Base-by-base conservation (phyloP, 441 rosid species). In the Corymbia citriodora region DNA sequence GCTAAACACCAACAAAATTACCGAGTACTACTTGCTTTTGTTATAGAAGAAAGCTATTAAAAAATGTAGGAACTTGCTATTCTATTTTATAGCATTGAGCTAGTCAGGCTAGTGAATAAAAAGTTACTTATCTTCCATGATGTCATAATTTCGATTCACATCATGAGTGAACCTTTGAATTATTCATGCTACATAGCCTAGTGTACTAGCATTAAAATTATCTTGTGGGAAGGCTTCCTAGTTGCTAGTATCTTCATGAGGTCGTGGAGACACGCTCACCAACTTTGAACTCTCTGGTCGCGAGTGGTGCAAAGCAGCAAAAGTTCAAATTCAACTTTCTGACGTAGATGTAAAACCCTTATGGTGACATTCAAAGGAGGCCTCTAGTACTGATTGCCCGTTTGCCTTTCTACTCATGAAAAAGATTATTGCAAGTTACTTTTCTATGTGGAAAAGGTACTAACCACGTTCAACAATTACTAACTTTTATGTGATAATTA, bases 71-170 rank as follows among this genome's bases (percentile, higher is more conserved):
- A 70, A 70, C 79, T 16, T 33, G 17, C 13, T 70, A 17, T 70
- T 68, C 45, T 33, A 70, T 70, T 70, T 9, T 17, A 33, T 2
- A 33, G 25, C 48, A 70, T 7, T 4, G 0, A 70, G 81, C 48
- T 33, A 12, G 14, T 19, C 18, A 8, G 48, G 25, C 14, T 33
- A 33, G 4, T 33, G 6, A 9, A 3, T 33, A 70, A 33, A 57
- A 10, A 4, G 8, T 33, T 5, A 33, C 23, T 4, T 31, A 3
- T 68, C 6, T 68, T 17, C 1, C 0, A 70, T 4, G 12, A 70
- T 9, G 11, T 33, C 27, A 70, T 5, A 3, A 70, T 17, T 70
- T 70, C 13, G 4, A 70, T 70, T 70, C 27, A 70, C 25, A 2
- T 70, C 8, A 16, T 10, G 48, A 70, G 14, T 3, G 3, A 33